Percentiles rank a stretch among this genome's conserved stretches.
These are phyloP conservation scores for Thermochaetoides dissita DNA, from an alignment of 2,329 filamentous ascomycete species.

Conservation along the genomic window DNA sequence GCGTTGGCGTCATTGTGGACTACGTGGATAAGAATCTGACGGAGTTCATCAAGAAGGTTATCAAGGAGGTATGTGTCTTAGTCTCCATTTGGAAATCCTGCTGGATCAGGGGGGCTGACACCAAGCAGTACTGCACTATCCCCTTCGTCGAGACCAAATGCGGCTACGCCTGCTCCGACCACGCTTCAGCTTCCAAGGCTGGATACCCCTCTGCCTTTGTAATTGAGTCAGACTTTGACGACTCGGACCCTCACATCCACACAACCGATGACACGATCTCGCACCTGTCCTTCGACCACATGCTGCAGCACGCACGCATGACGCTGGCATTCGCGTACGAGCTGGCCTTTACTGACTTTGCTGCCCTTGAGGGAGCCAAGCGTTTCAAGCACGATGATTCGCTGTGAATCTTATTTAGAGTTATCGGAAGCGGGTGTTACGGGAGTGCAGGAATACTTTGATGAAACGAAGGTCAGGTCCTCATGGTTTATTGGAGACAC, in stretches of 20 bases:
- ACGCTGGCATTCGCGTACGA: conserved; percentile 34
- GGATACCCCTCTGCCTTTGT: conserved; percentile 54
- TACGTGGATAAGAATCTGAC: conserved; percentile 75
- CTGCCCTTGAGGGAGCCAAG: conserved; percentile 14
- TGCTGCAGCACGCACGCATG: conserved; percentile 47
- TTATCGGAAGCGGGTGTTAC: not conserved
- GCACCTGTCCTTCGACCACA: conserved; percentile 52
- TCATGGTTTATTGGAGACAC: too few relatives aligned
- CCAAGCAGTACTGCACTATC: conserved; percentile 63
- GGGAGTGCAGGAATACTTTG: too few relatives aligned
- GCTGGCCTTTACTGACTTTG: conserved; percentile 26
- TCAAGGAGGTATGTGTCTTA: conserved; percentile 41
- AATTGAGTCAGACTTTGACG: conserved; percentile 45
- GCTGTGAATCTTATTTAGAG: conserved; percentile 14
- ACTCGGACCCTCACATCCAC: conserved; percentile 58
- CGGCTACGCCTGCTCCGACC: conserved; percentile 51
- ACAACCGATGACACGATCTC: conserved; percentile 57
- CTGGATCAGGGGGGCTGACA: too few relatives aligned
- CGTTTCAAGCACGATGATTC: conserved; percentile 2
- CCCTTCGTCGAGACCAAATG: conserved; percentile 34
- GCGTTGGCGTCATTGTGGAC: conserved; percentile 84
- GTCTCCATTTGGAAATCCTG: too few relatives aligned
- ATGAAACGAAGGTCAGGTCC: too few relatives aligned
- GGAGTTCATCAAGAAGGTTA: conserved; percentile 77
- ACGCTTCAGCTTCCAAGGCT: conserved; percentile 51